phyloP scores from a whole-genome alignment of 192 early-diverging fungal genomes.

The Coemansia sp. region DNA sequence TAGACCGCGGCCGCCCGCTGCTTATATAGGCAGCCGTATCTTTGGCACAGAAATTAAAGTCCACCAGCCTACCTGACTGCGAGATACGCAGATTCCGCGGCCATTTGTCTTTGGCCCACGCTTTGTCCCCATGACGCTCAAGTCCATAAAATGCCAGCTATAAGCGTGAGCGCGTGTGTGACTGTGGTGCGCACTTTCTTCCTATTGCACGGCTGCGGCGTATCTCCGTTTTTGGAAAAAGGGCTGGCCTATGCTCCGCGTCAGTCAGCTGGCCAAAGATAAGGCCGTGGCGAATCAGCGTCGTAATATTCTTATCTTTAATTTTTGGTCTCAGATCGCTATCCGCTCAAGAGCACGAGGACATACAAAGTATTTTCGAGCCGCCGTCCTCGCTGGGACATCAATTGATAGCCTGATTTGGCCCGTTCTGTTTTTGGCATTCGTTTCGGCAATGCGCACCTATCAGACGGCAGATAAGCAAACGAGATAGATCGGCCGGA shows the following conservation, averaged over 20 bases:
- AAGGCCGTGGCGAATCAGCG: constrained; percentile 3
- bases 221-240: neutral
- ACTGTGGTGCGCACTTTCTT: constrained; percentile 2
- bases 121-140: neutral
- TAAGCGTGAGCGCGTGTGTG: constrained; percentile 3
- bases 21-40: constrained; percentile 3
- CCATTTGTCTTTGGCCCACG: neutral
- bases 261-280: neutral
- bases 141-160: neutral
- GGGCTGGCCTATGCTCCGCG: neutral
- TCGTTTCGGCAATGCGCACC: too few relatives aligned
- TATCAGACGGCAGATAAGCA: too few relatives aligned
- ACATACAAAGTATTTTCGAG: too few relatives aligned
- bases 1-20: constrained; percentile 2
- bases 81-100: neutral
- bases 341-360: too few relatives aligned
- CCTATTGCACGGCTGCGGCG: neutral
- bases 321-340: neutral
- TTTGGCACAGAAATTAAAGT: too few relatives aligned
- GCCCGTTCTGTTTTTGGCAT: neutral
- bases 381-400: too few relatives aligned
- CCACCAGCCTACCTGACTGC: neutral
- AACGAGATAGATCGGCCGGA: too few relatives aligned
- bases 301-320: constrained; percentile 1
- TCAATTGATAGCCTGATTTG: neutral